A percentile compares a stretch with the other conserved stretches of the same genome.
phyloP scores from a whole-genome alignment of 257 asterid species.

The Nicotiana paniculata region DNA sequence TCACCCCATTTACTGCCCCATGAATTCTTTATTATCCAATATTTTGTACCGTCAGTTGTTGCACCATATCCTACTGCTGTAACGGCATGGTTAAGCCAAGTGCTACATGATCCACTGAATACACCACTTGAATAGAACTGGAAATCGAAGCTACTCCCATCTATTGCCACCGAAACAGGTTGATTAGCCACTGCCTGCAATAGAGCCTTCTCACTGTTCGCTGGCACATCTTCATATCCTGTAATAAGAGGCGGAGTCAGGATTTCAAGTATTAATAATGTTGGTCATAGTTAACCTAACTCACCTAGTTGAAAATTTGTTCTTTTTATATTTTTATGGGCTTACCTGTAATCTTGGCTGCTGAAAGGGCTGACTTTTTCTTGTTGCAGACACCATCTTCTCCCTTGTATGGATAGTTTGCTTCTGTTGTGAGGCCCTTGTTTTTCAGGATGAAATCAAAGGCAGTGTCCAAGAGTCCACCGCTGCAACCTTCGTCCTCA shows the following conservation, averaged over 20 bases:
- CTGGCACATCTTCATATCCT: conserved; percentile 35
- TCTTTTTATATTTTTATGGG: neutral
- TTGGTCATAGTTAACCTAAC: neutral
- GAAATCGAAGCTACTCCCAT: conserved; percentile 23
- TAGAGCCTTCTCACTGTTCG: conserved; percentile 29
- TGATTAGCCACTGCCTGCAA: conserved; percentile 33
- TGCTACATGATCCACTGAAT: conserved; percentile 26
- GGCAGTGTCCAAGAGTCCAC: conserved; percentile 27
- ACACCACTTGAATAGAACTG: conserved; percentile 33
- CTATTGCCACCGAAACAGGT: conserved; percentile 35
- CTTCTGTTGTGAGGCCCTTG: conserved; percentile 25
- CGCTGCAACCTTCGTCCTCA: conserved; percentile 17
- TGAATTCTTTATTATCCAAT: conserved; percentile 37
- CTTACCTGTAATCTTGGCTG: conserved; percentile 17
- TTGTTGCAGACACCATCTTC: conserved; percentile 21
- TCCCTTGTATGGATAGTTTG: conserved; percentile 27
- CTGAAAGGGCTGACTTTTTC: conserved; percentile 4
- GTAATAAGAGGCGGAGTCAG: neutral
- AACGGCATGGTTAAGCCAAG: conserved; percentile 35
- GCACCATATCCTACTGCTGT: conserved; percentile 34
- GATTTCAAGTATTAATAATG: no score
- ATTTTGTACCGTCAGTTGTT: conserved; percentile 23
- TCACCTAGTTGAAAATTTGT: accelerated
- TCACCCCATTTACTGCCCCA: conserved; percentile 45
- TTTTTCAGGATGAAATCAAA: conserved; percentile 16